Conservation (phyloP, 352 stramenopile genomes). For the Globisporangium paddicum region DNA sequence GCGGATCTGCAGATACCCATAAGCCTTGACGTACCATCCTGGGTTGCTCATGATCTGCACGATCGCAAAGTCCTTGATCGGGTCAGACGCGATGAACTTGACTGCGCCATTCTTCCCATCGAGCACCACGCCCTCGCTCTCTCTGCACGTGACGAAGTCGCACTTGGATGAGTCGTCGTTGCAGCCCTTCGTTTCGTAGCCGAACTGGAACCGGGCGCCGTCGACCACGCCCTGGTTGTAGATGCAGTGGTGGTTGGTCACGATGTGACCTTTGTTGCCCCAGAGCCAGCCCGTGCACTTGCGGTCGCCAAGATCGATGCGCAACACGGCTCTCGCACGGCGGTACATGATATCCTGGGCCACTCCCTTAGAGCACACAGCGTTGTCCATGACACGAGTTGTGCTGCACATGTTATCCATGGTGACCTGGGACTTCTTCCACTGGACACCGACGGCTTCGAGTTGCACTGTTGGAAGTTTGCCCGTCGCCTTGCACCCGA, state of each 20-base stretch:
- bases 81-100: neutral
- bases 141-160: neutral
- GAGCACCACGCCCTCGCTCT: neutral
- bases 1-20: neutral
- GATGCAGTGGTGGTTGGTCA: conserved; percentile 40
- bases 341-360: neutral
- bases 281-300: conserved; percentile 21
- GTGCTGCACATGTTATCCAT: neutral
- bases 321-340: neutral
- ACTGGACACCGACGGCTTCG: neutral
- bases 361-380: neutral
- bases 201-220: neutral
- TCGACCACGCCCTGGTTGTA: conserved; percentile 23
- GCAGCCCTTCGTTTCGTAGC: neutral
- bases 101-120: neutral
- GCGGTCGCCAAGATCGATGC: neutral
- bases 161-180: neutral
- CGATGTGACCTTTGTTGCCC: conserved; percentile 28
- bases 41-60: neutral
- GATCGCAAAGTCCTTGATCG: neutral
- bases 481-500: neutral
- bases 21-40: neutral
- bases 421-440: neutral
- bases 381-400: neutral
- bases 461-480: neutral